Evolutionary conservation across 2,329 filamentous ascomycete genomes (phyloP).

Genomic region (Calonectria fujianensis): DNA sequence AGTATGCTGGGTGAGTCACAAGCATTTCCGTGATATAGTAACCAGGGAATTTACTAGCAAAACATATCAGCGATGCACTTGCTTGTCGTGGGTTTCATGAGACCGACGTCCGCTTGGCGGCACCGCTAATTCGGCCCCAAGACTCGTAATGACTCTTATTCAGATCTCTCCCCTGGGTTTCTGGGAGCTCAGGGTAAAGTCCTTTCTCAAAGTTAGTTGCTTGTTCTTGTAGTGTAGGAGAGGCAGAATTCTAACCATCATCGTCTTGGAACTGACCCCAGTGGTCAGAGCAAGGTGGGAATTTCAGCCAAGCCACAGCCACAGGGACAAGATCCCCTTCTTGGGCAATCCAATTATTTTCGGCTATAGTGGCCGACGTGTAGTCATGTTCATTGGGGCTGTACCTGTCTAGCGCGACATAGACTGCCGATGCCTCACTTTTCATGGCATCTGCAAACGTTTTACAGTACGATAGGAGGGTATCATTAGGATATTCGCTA

Average conservation of each 20-base stretch:
- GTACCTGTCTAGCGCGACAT: conserved; percentile 5
- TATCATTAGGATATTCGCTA: conserved; percentile 1
- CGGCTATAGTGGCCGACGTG: not conserved
- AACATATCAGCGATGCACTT: not conserved
- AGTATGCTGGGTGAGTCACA: not conserved
- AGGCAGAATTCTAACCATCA: not conserved
- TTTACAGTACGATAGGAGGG: conserved; percentile 12
- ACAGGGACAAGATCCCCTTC: not conserved
- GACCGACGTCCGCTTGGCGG: not conserved
- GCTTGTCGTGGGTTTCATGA: not conserved
- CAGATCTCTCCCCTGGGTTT: not conserved
- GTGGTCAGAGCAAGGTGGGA: conserved; percentile 3
- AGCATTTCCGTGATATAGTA: conserved; percentile 5
- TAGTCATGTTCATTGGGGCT: not conserved
- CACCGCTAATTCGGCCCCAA: not conserved
- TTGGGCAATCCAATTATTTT: not conserved
- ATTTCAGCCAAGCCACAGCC: not conserved
- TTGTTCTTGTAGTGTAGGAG: not conserved
- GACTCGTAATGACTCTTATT: not conserved
- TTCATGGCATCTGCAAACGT: conserved; percentile 9
- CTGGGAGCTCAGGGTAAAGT: not conserved
- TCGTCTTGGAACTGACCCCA: not conserved
- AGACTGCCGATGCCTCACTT: not conserved
- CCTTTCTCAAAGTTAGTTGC: not conserved
- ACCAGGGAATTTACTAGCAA: not conserved